Percentiles rank a stretch among this genome's conserved stretches.
Evolutionary conservation across 2,329 filamentous ascomycete species (phyloP).

Genomic region (Mollisia scopiformis): DNA sequence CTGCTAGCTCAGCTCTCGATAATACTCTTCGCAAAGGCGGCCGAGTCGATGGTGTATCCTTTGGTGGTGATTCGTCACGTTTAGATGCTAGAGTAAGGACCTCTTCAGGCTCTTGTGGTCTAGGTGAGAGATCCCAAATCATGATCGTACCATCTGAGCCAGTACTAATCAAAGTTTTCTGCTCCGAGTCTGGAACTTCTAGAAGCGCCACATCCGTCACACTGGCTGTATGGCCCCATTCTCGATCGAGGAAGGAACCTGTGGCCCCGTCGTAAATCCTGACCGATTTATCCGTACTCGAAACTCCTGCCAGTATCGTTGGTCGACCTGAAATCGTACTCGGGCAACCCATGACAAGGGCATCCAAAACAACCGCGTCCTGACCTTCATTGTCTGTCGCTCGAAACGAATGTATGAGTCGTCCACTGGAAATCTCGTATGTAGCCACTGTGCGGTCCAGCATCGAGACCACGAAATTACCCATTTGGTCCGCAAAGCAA

Average conservation of each 20-base stretch:
- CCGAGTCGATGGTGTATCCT: conserved; percentile 56
- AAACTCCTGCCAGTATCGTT: conserved; percentile 80
- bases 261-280: conserved; percentile 82
- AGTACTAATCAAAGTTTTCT: conserved; percentile 69
- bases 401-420: conserved; percentile 75
- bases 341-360: conserved; percentile 67
- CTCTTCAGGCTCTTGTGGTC: conserved; percentile 23
- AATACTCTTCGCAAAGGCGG: conserved; percentile 84
- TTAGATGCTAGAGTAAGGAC: conserved; percentile 18
- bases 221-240: conserved; percentile 94
- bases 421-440: conserved; percentile 68
- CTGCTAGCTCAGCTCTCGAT: conserved; percentile 83
- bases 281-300: conserved; percentile 94
- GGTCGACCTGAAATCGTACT: conserved; percentile 54
- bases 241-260: conserved; percentile 78
- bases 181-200: conserved; percentile 55
- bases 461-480: conserved; percentile 60
- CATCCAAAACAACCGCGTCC: conserved; percentile 83
- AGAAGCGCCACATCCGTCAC: conserved; percentile 83
- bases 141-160: conserved; percentile 83
- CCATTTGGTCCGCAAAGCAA: conserved; percentile 56
- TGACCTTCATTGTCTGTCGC: conserved; percentile 78
- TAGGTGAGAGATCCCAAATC: conserved; percentile 58
- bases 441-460: conserved; percentile 63
- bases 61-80: conserved; percentile 40